These are phyloP conservation scores for Aspergillus arachidicola DNA, from an alignment of 2,329 filamentous ascomycete species.

Conservation along the genomic window DNA sequence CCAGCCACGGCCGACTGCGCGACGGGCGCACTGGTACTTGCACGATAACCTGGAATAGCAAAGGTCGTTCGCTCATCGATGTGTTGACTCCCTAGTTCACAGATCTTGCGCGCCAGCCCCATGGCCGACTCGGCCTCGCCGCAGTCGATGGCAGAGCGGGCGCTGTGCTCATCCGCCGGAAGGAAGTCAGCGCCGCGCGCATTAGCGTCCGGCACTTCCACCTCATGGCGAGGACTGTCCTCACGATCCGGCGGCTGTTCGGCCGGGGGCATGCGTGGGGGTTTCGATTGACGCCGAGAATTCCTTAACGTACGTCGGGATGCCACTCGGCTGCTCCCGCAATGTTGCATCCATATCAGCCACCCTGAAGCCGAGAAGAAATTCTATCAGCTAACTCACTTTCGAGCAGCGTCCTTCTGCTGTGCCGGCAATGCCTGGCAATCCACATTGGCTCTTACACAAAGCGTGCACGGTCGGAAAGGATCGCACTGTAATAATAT, in stretches of 20 bases:
- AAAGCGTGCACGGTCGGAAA: conserved; percentile 38
- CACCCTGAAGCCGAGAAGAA: not conserved
- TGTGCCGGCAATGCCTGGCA: conserved; percentile 17
- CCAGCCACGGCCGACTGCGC: conserved; percentile 10
- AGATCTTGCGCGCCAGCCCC: conserved; percentile 38
- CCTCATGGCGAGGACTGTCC: not conserved
- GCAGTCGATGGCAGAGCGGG: conserved; percentile 19
- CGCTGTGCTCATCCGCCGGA: not conserved
- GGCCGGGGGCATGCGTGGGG: not conserved
- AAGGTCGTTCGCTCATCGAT: conserved; percentile 35
- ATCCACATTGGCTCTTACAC: conserved; percentile 31
- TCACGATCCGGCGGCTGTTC: not conserved
- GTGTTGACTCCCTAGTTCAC: conserved; percentile 28
- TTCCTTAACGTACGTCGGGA: not conserved
- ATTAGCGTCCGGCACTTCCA: not conserved
- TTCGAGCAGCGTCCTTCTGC: conserved; percentile 7
- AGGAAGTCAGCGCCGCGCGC: not conserved
- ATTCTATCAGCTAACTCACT: conserved; percentile 12
- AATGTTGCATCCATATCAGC: not conserved
- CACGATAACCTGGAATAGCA: conserved; percentile 38
- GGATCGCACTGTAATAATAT: conserved; percentile 31
- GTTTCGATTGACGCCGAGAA: not conserved
- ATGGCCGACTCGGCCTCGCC: conserved; percentile 39
- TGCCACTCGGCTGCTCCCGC: not conserved
- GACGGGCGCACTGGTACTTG: conserved; percentile 8